Base-by-base conservation (phyloP, 164 flowering plant genomes). In the Akebia trifoliata region DNA sequence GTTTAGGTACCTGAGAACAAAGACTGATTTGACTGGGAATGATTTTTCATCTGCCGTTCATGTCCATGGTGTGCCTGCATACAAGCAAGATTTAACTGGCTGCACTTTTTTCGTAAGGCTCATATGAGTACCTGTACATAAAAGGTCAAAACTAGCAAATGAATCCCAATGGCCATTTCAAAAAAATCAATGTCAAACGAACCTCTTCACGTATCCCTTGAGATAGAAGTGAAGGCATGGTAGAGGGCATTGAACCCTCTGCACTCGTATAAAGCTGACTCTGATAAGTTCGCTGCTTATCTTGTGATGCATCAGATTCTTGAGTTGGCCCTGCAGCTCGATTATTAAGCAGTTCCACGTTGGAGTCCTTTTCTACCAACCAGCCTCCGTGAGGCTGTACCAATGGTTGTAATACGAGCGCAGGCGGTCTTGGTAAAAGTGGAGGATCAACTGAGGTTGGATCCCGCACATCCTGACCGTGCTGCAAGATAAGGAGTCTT, bases 161-260 rank as follows among this genome's bases (percentile, higher is more conserved):
- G 29, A 61, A 53, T 46, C 31, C 53, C 9, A 15, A 47, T 9
- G 21, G 9, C 20, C 8, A 44, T 37, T 38, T 43, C 26, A 52
- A 63, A 17, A 8, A 30, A 39, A 59, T 9, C 50, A 30, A 58
- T 10, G 2, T 15, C 12, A 12, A 31, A 70, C 72, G 50, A 62
- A 85, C 94, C 91, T 81, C 88, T 62, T 81, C 84, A 59, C 31
- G 57, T 76, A 75, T 86, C 59, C 50, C 67, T 51, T 70, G 74
- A 35, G 81, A 43, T 31, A 50, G 66, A 47, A 58, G 63, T 43
- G 69, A 52, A 18, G 55, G 44, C 52, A 42, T 44, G 54, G 60
- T 69, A 29, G 59, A 42, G 32, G 60, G 37, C 50, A 40, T 39
- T 35, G 72, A 57, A 59, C 50, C 56, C 4, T 70, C 59, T 18